These are phyloP conservation scores for Podosphaera xanthii DNA, from an alignment of 2,329 filamentous ascomycete genomes.

Conservation along the genomic window DNA sequence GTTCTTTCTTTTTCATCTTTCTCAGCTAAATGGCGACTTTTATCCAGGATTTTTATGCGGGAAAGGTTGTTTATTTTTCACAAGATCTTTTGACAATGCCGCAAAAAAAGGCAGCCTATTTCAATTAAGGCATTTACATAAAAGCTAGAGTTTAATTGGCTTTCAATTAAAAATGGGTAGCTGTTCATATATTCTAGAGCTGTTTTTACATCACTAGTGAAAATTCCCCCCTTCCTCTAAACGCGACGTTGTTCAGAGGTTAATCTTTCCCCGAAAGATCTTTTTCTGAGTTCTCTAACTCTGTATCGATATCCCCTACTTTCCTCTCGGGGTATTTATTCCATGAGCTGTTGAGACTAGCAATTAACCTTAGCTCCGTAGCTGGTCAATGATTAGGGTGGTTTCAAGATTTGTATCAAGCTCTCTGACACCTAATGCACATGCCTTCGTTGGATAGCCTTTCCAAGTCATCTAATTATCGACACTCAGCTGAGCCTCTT, in stretches of 20 bases:
- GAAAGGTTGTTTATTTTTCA: neutral
- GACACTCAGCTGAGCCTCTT: neutral
- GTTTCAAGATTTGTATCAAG: neutral
- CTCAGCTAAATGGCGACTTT: neutral
- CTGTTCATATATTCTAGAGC: neutral
- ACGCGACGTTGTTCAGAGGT: too few species aligned
- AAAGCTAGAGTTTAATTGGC: neutral
- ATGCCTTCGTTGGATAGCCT: neutral
- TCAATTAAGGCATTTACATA: neutral
- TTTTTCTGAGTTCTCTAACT: neutral
- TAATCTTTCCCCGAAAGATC: neutral
- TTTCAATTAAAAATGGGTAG: conserved; percentile 1
- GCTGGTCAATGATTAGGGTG: neutral
- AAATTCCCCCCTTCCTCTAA: too few species aligned
- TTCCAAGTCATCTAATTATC: neutral
- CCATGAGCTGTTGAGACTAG: too few species aligned
- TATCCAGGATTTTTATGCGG: neutral
- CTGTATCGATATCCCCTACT: neutral
- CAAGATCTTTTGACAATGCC: neutral
- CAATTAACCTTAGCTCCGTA: neutral
- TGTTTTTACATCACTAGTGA: neutral
- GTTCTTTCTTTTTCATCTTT: neutral
- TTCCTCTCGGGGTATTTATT: too few species aligned
- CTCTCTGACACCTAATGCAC: neutral
- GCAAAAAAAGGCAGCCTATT: neutral